Conservation (phyloP, 106 monocot genomes). For the Iris macrosiphon region DNA sequence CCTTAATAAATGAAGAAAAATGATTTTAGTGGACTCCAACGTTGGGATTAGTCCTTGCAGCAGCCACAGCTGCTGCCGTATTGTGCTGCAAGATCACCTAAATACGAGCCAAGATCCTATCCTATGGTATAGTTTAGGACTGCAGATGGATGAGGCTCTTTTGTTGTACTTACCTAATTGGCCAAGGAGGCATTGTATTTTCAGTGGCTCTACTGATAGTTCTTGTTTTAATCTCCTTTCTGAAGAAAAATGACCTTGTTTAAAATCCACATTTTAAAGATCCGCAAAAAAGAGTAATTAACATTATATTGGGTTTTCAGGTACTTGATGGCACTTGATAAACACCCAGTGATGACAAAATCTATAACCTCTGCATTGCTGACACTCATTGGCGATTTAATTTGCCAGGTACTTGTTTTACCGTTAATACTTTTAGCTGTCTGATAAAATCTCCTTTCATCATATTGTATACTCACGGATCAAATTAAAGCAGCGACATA, state of each 20-base stretch:
- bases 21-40: no score
- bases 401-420: constrained; percentile 60
- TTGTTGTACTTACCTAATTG: neutral
- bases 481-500: no score
- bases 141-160: neutral
- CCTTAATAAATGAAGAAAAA: no score
- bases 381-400: constrained; percentile 66
- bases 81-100: neutral
- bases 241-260: neutral
- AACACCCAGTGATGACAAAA: constrained; percentile 65
- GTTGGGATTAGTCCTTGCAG: no score
- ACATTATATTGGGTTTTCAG: constrained; percentile 25
- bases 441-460: neutral
- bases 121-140: no score
- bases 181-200: no score
- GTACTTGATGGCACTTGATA: constrained; percentile 64
- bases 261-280: neutral
- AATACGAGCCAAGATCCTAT: neutral
- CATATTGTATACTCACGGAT: neutral
- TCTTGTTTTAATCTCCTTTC: neutral
- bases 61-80: no score
- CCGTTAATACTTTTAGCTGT: neutral
- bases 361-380: constrained; percentile 68
- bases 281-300: neutral
- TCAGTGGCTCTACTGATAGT: neutral